These are phyloP conservation scores for Rhizophagus sp. DNA, from an alignment of 192 early-diverging fungal species.

Conservation along the genomic window DNA sequence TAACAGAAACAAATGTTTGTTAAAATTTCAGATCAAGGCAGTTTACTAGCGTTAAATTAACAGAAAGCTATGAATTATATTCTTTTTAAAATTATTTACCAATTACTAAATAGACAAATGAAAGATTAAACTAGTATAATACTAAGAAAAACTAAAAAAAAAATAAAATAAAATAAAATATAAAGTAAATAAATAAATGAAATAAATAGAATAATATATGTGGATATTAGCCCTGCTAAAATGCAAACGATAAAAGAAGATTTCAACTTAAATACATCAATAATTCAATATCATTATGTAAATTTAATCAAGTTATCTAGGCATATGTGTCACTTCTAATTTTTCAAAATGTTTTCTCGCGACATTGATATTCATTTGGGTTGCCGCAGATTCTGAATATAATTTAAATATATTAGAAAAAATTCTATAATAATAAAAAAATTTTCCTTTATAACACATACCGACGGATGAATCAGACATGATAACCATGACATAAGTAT, in stretches of 20 bases:
- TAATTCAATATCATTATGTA: not conserved
- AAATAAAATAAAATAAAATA: too few species aligned
- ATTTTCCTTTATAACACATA: slow-evolving; percentile 48
- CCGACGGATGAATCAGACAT: slow-evolving; percentile 81
- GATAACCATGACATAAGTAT: slow-evolving; percentile 88
- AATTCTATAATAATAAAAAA: not conserved
- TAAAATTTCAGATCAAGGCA: too few species aligned
- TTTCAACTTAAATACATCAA: not conserved
- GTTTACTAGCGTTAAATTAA: too few species aligned
- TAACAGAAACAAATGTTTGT: too few species aligned
- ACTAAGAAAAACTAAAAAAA: too few species aligned
- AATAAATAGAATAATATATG: too few species aligned
- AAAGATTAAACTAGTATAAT: too few species aligned
- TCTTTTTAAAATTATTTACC: too few species aligned
- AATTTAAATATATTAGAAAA: not conserved
- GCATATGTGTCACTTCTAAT: slow-evolving; percentile 59
- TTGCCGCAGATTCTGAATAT: slow-evolving; percentile 73
- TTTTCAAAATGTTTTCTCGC: slow-evolving; percentile 83
- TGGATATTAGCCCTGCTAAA: not conserved
- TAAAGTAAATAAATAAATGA: too few species aligned
- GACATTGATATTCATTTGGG: slow-evolving; percentile 77
- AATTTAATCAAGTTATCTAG: not conserved
- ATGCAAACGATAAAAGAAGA: not conserved
- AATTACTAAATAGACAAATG: too few species aligned
- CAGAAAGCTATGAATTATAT: too few species aligned